phyloP scores from a whole-genome alignment of 2,329 filamentous ascomycete species.

The Claviceps arundinis region DNA sequence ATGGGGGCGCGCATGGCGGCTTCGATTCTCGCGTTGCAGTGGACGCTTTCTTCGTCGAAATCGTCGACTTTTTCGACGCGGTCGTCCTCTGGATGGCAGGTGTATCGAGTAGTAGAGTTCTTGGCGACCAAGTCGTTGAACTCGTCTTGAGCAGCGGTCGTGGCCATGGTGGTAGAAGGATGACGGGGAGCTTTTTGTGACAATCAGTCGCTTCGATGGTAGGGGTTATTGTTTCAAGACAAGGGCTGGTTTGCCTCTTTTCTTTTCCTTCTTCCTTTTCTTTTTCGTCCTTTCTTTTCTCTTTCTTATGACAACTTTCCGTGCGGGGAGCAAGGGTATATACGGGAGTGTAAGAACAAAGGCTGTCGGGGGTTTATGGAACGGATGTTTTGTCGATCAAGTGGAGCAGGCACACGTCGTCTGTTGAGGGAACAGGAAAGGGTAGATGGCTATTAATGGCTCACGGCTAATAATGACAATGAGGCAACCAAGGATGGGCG shows the following conservation, averaged over 20 bases:
- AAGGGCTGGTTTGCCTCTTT: neutral
- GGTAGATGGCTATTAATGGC: neutral
- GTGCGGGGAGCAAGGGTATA: conserved; percentile 3
- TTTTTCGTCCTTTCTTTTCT: neutral
- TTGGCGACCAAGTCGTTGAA: conserved; percentile 49
- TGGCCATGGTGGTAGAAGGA: conserved; percentile 33
- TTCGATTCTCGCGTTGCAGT: conserved; percentile 43
- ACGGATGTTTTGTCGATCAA: conserved; percentile 18
- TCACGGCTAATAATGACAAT: neutral
- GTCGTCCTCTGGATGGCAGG: conserved; percentile 26
- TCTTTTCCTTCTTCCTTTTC: neutral
- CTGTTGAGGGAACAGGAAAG: neutral
- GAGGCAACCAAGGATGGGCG: neutral
- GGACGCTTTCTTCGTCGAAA: conserved; percentile 41
- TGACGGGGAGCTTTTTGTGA: conserved; percentile 1
- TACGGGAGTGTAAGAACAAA: too few relatives aligned
- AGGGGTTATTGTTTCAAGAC: neutral
- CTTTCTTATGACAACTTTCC: neutral
- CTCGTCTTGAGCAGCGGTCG: conserved; percentile 52
- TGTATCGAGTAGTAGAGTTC: conserved; percentile 29
- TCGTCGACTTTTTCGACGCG: conserved; percentile 28
- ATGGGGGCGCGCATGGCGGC: conserved; percentile 52
- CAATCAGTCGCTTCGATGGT: neutral
- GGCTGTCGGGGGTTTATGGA: conserved; percentile 10
- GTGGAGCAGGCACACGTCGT: conserved; percentile 10